A percentile compares a stretch with the other conserved stretches of the same genome.
Evolutionary conservation across 192 early-diverging fungal species (phyloP).

Genomic region (Dispira parvispora): DNA sequence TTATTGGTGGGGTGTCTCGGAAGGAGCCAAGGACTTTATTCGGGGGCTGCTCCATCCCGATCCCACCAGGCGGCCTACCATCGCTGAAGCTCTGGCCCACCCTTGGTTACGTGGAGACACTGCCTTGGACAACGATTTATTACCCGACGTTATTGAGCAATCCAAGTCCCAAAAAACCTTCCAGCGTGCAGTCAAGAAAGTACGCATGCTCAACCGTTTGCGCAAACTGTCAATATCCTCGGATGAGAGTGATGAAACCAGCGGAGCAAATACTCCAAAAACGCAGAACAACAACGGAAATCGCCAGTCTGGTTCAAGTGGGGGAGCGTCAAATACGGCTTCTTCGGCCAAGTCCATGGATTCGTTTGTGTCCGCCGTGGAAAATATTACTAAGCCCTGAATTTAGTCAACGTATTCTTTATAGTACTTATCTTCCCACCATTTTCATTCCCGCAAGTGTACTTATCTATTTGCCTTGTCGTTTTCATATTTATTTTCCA

Average conservation of each 20-base stretch:
- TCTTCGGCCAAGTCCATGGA: background rate
- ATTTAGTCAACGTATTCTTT: no score
- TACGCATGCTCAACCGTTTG: slow-evolving; percentile 26
- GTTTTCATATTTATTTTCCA: no score
- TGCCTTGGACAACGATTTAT: slow-evolving; percentile 57
- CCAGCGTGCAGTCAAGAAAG: slow-evolving; percentile 28
- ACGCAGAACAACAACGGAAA: background rate
- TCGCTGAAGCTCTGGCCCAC: slow-evolving; percentile 64
- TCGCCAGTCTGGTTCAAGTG: background rate
- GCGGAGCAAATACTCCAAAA: background rate
- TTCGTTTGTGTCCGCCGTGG: slow-evolving; percentile 1
- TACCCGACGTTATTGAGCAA: slow-evolving; percentile 64
- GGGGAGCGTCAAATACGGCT: background rate
- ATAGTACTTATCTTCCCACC: no score
- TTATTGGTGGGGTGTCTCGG: slow-evolving; percentile 71
- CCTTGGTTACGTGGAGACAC: slow-evolving; percentile 56
- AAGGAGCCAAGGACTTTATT: slow-evolving; percentile 58
- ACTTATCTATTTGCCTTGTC: no score
- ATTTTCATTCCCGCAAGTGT: no score
- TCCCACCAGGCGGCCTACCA: slow-evolving; percentile 56
- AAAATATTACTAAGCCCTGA: background rate
- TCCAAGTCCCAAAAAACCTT: slow-evolving; percentile 21
- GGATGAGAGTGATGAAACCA: background rate
- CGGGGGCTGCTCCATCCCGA: slow-evolving; percentile 46
- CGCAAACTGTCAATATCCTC: slow-evolving; percentile 1